Evolutionary conservation across 108 stramenopile genomes (phyloP).

Genomic region (Stephanodiscus minutulus): DNA sequence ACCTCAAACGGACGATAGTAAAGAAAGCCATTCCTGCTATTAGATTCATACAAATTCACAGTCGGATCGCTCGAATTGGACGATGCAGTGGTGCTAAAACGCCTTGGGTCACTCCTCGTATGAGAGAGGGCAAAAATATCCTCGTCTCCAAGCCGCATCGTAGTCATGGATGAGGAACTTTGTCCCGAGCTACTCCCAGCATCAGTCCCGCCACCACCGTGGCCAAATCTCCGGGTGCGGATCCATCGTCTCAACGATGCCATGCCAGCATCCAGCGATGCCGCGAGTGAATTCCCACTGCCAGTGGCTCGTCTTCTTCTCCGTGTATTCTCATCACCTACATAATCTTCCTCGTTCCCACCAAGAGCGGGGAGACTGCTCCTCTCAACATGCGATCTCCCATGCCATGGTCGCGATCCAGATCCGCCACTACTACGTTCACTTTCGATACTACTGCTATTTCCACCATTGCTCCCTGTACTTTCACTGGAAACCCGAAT

Average conservation of each 20-base stretch:
- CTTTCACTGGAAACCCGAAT: neutral
- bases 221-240: conserved; percentile 35
- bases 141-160: conserved; percentile 37
- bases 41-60: conserved; percentile 13
- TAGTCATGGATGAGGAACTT: conserved; percentile 19
- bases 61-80: conserved; percentile 26
- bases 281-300: conserved; percentile 9
- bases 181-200: conserved; percentile 16
- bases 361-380: neutral
- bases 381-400: conserved; percentile 7
- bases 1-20: conserved; percentile 39
- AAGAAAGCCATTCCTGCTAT: conserved; percentile 36
- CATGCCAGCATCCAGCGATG: conserved; percentile 73
- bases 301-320: conserved; percentile 8
- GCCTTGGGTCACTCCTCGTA: conserved; percentile 23
- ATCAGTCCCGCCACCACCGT: conserved; percentile 5
- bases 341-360: neutral
- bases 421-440: conserved; percentile 1
- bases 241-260: conserved; percentile 59
- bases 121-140: conserved; percentile 38
- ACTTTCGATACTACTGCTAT: conserved; percentile 10
- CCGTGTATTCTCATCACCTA: conserved; percentile 2
- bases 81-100: conserved; percentile 16
- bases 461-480: conserved; percentile 15
- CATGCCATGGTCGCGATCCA: neutral